Evolutionary conservation across 2,329 filamentous ascomycete genomes (phyloP).

Genomic region (Pseudogymnoascus sp.): DNA sequence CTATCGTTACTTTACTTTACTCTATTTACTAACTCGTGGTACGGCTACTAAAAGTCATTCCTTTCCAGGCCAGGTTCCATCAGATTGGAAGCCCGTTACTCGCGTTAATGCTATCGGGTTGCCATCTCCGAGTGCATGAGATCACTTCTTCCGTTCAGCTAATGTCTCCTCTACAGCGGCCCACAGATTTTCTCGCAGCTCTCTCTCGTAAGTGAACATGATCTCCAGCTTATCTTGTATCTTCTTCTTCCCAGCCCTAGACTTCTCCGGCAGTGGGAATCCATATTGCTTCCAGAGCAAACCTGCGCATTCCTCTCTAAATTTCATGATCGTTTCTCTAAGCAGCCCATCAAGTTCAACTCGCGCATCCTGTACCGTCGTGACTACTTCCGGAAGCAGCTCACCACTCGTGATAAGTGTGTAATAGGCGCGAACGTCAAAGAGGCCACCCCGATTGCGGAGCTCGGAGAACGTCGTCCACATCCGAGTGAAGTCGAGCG

Average conservation of each 20-base stretch:
- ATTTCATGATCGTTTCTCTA: conserved; percentile 54
- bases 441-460: conserved; percentile 40
- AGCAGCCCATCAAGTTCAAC: conserved; percentile 58
- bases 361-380: conserved; percentile 47
- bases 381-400: conserved; percentile 32
- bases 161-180: conserved; percentile 49
- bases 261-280: conserved; percentile 29
- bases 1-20: not conserved
- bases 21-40: not conserved
- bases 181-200: conserved; percentile 52
- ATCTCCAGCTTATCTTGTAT: conserved; percentile 48
- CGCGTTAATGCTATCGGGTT: not conserved
- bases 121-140: not conserved
- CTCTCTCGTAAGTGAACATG: conserved; percentile 52
- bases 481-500: conserved; percentile 57
- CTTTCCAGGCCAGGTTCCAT: not conserved
- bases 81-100: not conserved
- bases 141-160: not conserved
- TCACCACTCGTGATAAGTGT: conserved; percentile 36
- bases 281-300: conserved; percentile 39
- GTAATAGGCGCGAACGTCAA: conserved; percentile 40
- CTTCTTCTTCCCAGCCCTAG: conserved; percentile 44
- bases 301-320: conserved; percentile 52
- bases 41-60: not conserved
- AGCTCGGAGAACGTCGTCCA: conserved; percentile 53